phyloP scores from a whole-genome alignment of 2,329 filamentous ascomycete genomes.

The Blastomyces emzantsi region DNA sequence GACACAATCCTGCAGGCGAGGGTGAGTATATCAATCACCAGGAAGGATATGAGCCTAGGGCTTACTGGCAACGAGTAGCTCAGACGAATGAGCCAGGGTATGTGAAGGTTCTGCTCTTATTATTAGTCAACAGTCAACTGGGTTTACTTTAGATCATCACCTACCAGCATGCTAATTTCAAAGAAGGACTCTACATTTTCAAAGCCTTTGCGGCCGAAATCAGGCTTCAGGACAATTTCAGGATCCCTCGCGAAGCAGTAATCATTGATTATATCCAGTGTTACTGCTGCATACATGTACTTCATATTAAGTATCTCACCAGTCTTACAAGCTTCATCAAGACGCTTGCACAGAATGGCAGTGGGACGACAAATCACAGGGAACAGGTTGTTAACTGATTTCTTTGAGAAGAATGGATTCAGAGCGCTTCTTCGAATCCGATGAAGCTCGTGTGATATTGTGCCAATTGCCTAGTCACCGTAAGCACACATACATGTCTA shows the following conservation, averaged over 20 bases:
- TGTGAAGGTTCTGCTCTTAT: background rate
- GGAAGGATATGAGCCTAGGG: background rate
- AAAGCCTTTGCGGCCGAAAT: background rate
- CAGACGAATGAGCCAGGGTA: background rate
- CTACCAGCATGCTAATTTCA: background rate
- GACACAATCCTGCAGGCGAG: background rate
- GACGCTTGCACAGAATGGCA: constrained; percentile 6
- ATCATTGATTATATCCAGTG: constrained; percentile 34
- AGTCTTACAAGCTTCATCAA: constrained; percentile 6
- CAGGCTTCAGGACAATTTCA: background rate
- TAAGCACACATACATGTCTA: background rate
- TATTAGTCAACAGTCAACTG: background rate
- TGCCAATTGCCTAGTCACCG: background rate
- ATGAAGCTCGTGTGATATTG: constrained; percentile 27
- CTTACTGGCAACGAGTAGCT: background rate
- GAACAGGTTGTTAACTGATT: constrained; percentile 28
- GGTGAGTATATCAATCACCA: background rate
- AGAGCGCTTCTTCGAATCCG: constrained; percentile 31
- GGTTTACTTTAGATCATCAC: background rate
- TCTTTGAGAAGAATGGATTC: constrained; percentile 35
- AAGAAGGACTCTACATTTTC: background rate
- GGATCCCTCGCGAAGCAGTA: constrained; percentile 19
- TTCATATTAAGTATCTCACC: constrained; percentile 14
- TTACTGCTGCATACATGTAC: constrained; percentile 27
- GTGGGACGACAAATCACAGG: constrained; percentile 25